A percentile compares a stretch with the other conserved stretches of the same genome.
phyloP scores from a whole-genome alignment of 805 yeast genomes.

The Isabelozyma rhagii region DNA sequence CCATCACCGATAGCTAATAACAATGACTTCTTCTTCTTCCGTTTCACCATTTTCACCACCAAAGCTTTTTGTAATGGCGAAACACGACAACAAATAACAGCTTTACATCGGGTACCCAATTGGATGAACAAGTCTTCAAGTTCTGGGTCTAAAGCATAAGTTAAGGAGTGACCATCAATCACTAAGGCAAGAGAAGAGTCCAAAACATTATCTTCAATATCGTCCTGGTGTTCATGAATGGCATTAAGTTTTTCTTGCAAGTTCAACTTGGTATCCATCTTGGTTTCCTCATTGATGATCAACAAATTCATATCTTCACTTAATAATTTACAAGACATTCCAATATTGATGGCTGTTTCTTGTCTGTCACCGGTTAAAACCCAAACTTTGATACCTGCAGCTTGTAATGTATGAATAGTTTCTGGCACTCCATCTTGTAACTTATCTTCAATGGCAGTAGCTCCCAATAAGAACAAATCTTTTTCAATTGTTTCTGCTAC shows the following conservation, averaged over 20 bases:
- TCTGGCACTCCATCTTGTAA: constrained; percentile 98
- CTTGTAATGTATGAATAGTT: constrained; percentile 89
- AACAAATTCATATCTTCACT: constrained; percentile 95
- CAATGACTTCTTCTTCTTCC: constrained; percentile 66
- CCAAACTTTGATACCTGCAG: constrained; percentile 97
- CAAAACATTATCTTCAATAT: constrained; percentile 55
- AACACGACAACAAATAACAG: constrained; percentile 96
- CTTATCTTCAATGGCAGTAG: constrained; percentile 98
- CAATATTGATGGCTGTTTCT: constrained; percentile 97
- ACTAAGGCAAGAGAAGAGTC: constrained; percentile 78
- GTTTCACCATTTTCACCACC: constrained; percentile 90
- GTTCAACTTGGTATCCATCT: constrained; percentile 73
- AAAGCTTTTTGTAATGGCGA: constrained; percentile 96
- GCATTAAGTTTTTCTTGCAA: constrained; percentile 74
- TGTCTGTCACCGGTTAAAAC: constrained; percentile 98
- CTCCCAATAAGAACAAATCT: constrained; percentile 80
- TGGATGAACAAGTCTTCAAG: constrained; percentile 75
- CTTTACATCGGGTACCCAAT: constrained; percentile 83
- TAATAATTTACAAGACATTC: constrained; percentile 92
- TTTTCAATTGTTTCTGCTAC: constrained; percentile 88
- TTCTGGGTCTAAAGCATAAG: constrained; percentile 78
- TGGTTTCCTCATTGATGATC: constrained; percentile 81
- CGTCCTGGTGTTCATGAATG: constrained; percentile 60
- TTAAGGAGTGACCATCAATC: constrained; percentile 91
- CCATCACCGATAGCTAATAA: constrained; percentile 97